Conservation (phyloP, 2,329 filamentous ascomycete species). For the Catunica adiposa region DNA sequence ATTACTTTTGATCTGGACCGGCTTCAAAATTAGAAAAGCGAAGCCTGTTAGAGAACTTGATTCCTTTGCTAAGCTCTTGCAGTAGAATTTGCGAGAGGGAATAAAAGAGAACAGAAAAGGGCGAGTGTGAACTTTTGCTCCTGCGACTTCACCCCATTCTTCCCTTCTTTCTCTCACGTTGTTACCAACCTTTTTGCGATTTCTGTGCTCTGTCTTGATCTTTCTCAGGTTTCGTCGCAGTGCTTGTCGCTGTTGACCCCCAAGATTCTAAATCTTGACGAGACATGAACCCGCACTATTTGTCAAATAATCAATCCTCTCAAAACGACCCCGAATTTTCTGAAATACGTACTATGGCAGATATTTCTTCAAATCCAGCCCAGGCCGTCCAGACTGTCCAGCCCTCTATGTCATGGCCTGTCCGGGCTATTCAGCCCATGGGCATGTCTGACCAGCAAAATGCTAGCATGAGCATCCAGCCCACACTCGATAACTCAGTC, state of each 20-base stretch:
- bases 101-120: constrained; percentile 5
- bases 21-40: background rate
- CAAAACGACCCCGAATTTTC: too few species aligned
- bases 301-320: background rate
- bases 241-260: background rate
- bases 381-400: background rate
- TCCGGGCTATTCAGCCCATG: background rate
- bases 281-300: constrained; percentile 1
- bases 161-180: background rate
- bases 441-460: constrained; percentile 8
- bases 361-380: constrained; percentile 4
- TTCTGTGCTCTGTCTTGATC: constrained; percentile 3
- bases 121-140: constrained; percentile 10
- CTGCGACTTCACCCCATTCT: background rate
- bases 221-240: constrained; percentile 1
- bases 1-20: constrained; percentile 13
- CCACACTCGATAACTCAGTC: constrained; percentile 5
- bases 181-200: constrained; percentile 3
- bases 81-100: constrained; percentile 10
- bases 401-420: background rate
- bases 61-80: constrained; percentile 4
- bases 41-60: constrained; percentile 1
- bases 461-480: constrained; percentile 3
- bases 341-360: background rate
- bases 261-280: background rate